Conservation (phyloP, 2,329 filamentous ascomycete species). For the Hypoxylon sp. region DNA sequence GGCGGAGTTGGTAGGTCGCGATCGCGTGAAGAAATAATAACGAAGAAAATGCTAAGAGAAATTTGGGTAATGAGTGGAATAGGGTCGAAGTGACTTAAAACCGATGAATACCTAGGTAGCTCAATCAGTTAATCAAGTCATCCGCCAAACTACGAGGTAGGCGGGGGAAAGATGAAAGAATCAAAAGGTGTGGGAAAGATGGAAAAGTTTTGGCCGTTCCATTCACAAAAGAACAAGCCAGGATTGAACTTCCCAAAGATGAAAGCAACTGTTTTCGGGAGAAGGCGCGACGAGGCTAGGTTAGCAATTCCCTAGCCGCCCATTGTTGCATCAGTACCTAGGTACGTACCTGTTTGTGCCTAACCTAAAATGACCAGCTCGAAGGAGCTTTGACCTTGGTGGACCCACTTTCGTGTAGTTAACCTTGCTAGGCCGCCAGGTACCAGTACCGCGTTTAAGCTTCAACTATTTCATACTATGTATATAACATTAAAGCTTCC, state of each 20-base stretch:
- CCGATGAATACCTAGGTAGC: too few species aligned
- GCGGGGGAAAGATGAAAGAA: constrained; percentile 27
- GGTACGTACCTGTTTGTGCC: constrained; percentile 7
- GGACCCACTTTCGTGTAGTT: background rate
- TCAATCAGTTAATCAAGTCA: constrained; percentile 28
- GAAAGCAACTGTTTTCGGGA: constrained; percentile 51
- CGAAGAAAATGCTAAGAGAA: constrained; percentile 14
- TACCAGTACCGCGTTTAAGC: background rate
- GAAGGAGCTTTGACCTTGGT: constrained; percentile 28
- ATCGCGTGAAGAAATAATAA: constrained; percentile 20
- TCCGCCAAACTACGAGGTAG: constrained; percentile 4
- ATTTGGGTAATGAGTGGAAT: constrained; percentile 30
- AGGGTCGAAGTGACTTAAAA: constrained; percentile 12
- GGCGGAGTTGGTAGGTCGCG: constrained; percentile 17
- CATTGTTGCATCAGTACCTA: constrained; percentile 8
- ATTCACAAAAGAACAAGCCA: constrained; percentile 18
- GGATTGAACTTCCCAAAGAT: background rate
- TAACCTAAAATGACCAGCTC: constrained; percentile 30
- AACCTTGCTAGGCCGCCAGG: background rate
- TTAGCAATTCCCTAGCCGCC: constrained; percentile 29
- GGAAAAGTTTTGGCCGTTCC: constrained; percentile 18
- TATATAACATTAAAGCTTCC: too few species aligned
- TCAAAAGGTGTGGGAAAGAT: constrained; percentile 14
- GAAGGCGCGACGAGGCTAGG: constrained; percentile 52
- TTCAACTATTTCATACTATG: background rate